Evolutionary conservation across 2,329 filamentous ascomycete genomes (phyloP), one percentile per base, ranked within the genome.

Genomic region (Pyrenophora teres): DNA sequence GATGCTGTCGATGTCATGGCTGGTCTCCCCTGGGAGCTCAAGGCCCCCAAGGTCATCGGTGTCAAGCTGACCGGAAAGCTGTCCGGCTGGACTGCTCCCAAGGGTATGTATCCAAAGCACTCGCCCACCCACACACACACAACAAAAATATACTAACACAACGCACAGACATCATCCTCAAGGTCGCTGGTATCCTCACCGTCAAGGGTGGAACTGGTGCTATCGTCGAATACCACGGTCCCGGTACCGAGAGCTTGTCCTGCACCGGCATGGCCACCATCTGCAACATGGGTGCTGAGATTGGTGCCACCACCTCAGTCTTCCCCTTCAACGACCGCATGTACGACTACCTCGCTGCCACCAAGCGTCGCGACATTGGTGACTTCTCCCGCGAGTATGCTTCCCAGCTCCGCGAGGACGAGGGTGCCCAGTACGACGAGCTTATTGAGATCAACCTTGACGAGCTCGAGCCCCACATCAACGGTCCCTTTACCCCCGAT

Each of bases 1-100:
- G 94, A 97, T 80, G 94, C 94, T 53, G 94, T 97, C 70, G 94
- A 99, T 78, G 94, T 97, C 69, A 96, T 99, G 91, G 92, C 92
- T 70, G 88, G 91, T 78, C 86, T 96, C 63, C 93, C 93, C 55
- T 97, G 94, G 94, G 94, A 99, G 78, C 81, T 99, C 69, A 97
- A 97, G 85, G 93, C 94, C 55, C 94, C 94, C 59, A 97, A 97
- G 80, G 81, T 96, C 57, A 96, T 97, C 73, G 94, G 94, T 85
- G 88, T 99, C 50, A 95, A 90, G 80, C 87, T 99, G 52, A 97
- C 92, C 64, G 94, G 94, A 65, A 68, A 90, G 76, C 72, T 99
- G 71, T 89, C 83, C 69, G 93, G 93, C 77, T 99, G 94, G 94
- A 89, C 92, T 63, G 77, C 92, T 49, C 90, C 94, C 50, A 97